Base-by-base conservation (phyloP, 2,329 filamentous ascomycete species). In the Calonectria pteridis region DNA sequence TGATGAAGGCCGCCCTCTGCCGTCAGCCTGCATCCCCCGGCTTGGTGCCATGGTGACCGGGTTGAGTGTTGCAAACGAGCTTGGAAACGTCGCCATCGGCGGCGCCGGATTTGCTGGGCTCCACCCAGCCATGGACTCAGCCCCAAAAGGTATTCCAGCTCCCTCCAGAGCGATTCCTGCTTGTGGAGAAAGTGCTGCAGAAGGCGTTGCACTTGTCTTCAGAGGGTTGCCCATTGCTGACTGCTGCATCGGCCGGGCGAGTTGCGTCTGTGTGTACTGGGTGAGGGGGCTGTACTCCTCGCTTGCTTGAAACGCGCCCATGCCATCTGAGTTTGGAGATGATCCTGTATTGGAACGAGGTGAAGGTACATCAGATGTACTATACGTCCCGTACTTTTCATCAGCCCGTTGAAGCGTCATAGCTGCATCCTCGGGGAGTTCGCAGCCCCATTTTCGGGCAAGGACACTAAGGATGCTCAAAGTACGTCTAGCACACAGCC, bases 401-500 rank as follows among this genome's bases (percentile, higher is more conserved):
- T 97, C 94, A 2, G 95, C 94, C 43, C 95, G 91, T 63, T 92
- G 88, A n/a, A 98, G 89, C 2, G 97, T 92, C 2, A 89, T 86
- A 0, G 91, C 89, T 0, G 96, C 96, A 84, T 98, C 96, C 73
- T 95, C 93, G 0, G 97, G 96, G 13, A 98, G 85, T 70, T 95
- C 92, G 53, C 98, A 93, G 23, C 93, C 93, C 96, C 97, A 98
- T 80, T 97, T 97, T n/a, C 92, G 91, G 0, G 94, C 93, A 16
- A 98, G 91, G 5, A 97, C 92, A 77, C 94, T 95, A 53, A 99
- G 88, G 62, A 98, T 98, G 73, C 92, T 92, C 9, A 98, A 88
- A 0, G 96, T 96, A 16, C 96, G 91, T 67, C 96, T 90, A 13
- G 96, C 96, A 80, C 95, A 97, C 0, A 95, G 91, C 97, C 97